These are phyloP conservation scores for Diaporthe citri DNA, from an alignment of 2,329 filamentous ascomycete genomes.

Conservation along the genomic window DNA sequence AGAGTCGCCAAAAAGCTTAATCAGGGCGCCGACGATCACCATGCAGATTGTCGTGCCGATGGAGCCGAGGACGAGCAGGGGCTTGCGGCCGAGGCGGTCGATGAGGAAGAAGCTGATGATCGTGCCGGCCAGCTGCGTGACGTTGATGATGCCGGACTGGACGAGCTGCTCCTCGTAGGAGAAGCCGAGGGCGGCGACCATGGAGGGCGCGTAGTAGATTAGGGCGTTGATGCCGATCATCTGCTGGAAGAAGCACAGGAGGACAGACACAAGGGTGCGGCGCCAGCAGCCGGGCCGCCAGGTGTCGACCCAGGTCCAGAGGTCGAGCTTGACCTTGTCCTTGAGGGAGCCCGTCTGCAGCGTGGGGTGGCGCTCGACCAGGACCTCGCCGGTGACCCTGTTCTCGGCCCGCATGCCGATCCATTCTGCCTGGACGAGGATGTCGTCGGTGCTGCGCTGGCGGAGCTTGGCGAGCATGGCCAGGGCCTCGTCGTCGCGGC, in stretches of 20 bases:
- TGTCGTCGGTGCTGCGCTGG: constrained; percentile 57
- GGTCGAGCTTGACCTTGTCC: constrained; percentile 42
- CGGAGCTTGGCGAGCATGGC: constrained; percentile 61
- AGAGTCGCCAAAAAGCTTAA: constrained; percentile 63
- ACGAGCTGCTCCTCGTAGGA: constrained; percentile 58
- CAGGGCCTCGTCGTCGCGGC: constrained; percentile 62
- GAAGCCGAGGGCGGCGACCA: constrained; percentile 61
- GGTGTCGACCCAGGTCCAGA: constrained; percentile 60
- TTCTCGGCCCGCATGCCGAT: constrained; percentile 63
- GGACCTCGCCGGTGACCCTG: constrained; percentile 58
- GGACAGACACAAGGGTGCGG: constrained; percentile 59
- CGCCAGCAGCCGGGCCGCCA: constrained; percentile 60
- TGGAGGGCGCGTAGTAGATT: constrained; percentile 60
- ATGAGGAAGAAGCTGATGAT: constrained; percentile 61
- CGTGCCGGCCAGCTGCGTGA: constrained; percentile 60
- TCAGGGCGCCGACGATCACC: constrained; percentile 65
- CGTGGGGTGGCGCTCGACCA: constrained; percentile 50
- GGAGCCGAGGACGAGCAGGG: constrained; percentile 59
- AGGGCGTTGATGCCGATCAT: constrained; percentile 64
- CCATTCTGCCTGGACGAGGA: constrained; percentile 60
- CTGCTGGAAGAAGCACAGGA: constrained; percentile 71
- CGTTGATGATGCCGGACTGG: constrained; percentile 61
- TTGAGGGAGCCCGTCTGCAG: constrained; percentile 46
- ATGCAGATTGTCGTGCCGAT: constrained; percentile 60
- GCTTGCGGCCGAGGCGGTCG: constrained; percentile 60